Base-by-base conservation (phyloP, 768 basidiomycete genomes). In the Lactifluus rugatus region DNA sequence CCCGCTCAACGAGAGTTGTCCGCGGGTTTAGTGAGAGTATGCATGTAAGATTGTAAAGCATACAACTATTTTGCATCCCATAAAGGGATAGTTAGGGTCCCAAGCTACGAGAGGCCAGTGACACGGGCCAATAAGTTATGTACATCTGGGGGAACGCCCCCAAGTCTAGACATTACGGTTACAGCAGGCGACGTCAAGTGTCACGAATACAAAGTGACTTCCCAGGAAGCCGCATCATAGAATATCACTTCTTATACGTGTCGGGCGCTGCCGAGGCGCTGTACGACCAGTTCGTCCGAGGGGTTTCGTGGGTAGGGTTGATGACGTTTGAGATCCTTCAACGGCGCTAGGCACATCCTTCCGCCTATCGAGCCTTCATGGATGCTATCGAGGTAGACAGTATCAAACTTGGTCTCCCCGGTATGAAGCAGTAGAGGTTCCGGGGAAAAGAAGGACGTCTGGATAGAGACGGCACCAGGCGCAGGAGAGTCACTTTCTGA, bases 281-380 rank as follows among this genome's bases (percentile, higher is more conserved):
- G 75, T 64, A 88, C 67, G 39, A 79, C 76, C 58, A 75, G 76
- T 63, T 87, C 86, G 68, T 88, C 86, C 28, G 75, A 64, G 25
- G 81, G 81, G 55, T 83, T 76, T 56, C 86, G 77, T 49, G 77
- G 74, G 55, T 83, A 86, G 7, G 80, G 77, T 62, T 81, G 80
- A 44, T 67, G 71, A 21, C 82, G 76, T 46, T 74, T 75, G 55
- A 85, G 71, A 19, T 78, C 71, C 53, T 78, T 72, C 49, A 88
- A 73, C 14, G 85, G 84, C 7, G 80, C 82, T 16, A 87, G 75
- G 57, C 76, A 76, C 36, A 74, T 70, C 34, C 71, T 68, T 16
- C 44, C n/a, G 16, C 37, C 60, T 51, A 53, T 50, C 48, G 48
- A 9, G 46, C 47, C 52, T 21, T 48, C 61, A 9, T 49, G 58